Evolutionary conservation across 2,329 filamentous ascomycete species (phyloP).

Genomic region (Beauveria australis): DNA sequence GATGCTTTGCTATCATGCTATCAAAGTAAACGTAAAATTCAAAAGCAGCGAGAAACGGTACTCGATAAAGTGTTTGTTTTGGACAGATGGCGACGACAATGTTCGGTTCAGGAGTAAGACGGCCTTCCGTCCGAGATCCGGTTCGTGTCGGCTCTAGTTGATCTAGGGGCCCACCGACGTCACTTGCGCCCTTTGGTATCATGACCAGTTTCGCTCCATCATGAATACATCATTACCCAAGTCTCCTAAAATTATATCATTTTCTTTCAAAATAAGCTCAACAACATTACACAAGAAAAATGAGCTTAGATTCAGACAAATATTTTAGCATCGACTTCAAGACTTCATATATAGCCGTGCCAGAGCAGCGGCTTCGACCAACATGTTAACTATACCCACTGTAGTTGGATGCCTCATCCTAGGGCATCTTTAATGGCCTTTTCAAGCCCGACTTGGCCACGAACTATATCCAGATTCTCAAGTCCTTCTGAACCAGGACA

Average conservation of each 20-base stretch:
- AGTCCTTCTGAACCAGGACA: slow-evolving; percentile 13
- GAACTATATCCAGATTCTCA: slow-evolving; percentile 15
- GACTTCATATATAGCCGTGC: not conserved
- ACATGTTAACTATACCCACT: too few species aligned
- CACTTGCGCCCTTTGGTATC: slow-evolving; percentile 2
- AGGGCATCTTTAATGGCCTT: slow-evolving; percentile 14
- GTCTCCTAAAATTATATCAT: too few species aligned
- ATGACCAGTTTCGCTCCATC: not conserved
- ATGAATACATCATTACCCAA: not conserved
- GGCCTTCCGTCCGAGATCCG: slow-evolving; percentile 4
- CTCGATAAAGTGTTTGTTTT: not conserved
- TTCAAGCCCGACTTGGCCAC: slow-evolving; percentile 16
- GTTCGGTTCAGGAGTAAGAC: not conserved
- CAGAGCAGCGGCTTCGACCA: not conserved
- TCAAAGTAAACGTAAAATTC: too few species aligned
- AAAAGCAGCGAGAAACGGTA: not conserved
- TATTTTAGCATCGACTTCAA: not conserved
- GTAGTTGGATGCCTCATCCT: not conserved
- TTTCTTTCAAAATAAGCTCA: not conserved
- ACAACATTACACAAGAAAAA: not conserved
- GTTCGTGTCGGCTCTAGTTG: slow-evolving; percentile 3
- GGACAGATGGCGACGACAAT: not conserved
- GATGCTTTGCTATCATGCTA: not conserved
- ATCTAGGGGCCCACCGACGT: slow-evolving; percentile 1
- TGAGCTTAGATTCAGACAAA: too few species aligned